Conservation (phyloP, 2,329 filamentous ascomycete genomes). For the Exophiala aquamarina region DNA sequence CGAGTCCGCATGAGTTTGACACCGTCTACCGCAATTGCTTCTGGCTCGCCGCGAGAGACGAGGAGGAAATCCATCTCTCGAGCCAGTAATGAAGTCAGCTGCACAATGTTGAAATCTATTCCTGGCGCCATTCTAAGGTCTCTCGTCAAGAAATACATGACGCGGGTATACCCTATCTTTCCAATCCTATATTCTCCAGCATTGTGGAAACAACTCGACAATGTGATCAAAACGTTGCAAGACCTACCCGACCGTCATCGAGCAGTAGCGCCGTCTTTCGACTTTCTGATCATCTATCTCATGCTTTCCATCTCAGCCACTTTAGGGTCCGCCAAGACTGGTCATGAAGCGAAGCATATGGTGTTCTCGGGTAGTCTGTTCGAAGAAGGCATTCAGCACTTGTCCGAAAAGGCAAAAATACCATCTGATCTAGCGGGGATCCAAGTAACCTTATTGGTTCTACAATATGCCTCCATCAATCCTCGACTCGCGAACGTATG, state of each 20-base stretch:
- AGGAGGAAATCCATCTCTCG: slow-evolving; percentile 26
- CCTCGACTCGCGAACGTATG: slow-evolving; percentile 31
- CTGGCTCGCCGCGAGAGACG: slow-evolving; percentile 20
- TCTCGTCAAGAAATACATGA: slow-evolving; percentile 35
- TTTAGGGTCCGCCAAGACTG: slow-evolving; percentile 32
- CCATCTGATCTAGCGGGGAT: slow-evolving; percentile 31
- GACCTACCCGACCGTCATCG: slow-evolving; percentile 24
- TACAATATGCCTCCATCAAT: slow-evolving; percentile 31
- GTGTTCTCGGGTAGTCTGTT: slow-evolving; percentile 34
- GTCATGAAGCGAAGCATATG: slow-evolving; percentile 34
- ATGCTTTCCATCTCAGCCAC: slow-evolving; percentile 35
- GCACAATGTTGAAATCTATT: slow-evolving; percentile 28
- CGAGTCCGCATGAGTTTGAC: slow-evolving; percentile 36
- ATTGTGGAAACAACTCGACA: slow-evolving; percentile 32
- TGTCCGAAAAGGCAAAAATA: slow-evolving; percentile 31
- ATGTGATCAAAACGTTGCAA: slow-evolving; percentile 23
- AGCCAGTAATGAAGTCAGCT: slow-evolving; percentile 24
- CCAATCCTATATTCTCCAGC: slow-evolving; percentile 31
- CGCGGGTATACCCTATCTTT: slow-evolving; percentile 32
- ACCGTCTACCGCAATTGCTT: slow-evolving; percentile 30
- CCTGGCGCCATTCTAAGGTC: slow-evolving; percentile 28
- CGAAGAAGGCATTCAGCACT: slow-evolving; percentile 35
- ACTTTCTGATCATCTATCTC: slow-evolving; percentile 35
- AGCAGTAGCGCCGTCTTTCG: slow-evolving; percentile 29
- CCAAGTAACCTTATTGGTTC: slow-evolving; percentile 28